These are phyloP conservation scores for Cryphonectria radicalis DNA, from an alignment of 2,329 filamentous ascomycete genomes.

Conservation along the genomic window DNA sequence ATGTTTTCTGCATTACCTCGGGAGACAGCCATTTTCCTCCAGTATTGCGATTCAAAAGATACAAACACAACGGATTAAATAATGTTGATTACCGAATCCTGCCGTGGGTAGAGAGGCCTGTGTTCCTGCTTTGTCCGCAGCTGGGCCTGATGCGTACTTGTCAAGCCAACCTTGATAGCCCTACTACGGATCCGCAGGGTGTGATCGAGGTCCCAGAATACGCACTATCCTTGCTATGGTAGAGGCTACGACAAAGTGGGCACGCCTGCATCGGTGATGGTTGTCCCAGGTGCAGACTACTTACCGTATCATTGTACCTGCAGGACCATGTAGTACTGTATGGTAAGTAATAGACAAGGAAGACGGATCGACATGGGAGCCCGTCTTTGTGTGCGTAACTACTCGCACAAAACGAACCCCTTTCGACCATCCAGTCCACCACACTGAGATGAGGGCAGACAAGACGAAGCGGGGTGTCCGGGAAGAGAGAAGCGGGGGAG, in stretches of 20 bases:
- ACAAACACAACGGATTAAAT: background rate
- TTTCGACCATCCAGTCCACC: background rate
- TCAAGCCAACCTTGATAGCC: background rate
- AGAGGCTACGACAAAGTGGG: background rate
- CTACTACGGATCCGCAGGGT: constrained; percentile 11
- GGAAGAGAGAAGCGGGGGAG: background rate
- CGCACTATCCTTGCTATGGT: background rate
- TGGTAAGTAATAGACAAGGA: background rate
- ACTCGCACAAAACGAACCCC: background rate
- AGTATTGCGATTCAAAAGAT: background rate
- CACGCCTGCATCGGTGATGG: background rate
- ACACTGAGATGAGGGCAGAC: background rate
- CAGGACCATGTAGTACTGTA: background rate
- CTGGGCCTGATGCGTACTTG: background rate
- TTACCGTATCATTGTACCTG: background rate
- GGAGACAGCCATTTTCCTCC: background rate
- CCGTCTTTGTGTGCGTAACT: background rate
- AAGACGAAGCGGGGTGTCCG: background rate
- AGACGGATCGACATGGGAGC: background rate
- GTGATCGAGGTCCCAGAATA: background rate
- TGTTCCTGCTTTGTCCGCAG: constrained; percentile 7
- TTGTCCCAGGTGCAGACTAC: background rate
- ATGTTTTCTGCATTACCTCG: constrained; percentile 21
- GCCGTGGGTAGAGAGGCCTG: constrained; percentile 6
- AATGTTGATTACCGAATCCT: constrained; percentile 13